phyloP scores from a whole-genome alignment of 345 rosid species.

The Moringa oleifera region DNA sequence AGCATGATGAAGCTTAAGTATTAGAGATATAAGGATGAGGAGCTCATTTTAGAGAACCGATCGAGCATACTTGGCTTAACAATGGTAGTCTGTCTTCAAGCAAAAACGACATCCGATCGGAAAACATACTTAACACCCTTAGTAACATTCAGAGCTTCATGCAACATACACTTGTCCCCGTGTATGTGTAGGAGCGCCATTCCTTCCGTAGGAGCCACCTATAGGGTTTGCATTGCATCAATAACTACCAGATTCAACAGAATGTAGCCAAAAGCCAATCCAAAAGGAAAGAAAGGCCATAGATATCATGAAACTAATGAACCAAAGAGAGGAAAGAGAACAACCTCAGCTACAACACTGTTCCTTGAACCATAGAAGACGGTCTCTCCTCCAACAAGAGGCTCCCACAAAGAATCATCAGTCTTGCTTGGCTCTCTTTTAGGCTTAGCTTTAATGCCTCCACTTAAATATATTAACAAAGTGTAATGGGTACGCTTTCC shows the following conservation, averaged over 20 bases:
- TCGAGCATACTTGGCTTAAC: no score
- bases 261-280: neutral
- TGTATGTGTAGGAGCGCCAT: slow-evolving; percentile 93
- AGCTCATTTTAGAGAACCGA: no score
- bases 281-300: slow-evolving; percentile 1
- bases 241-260: neutral
- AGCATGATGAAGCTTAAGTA: no score
- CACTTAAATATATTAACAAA: slow-evolving; percentile 79
- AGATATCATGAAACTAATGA: neutral
- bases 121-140: slow-evolving; percentile 84
- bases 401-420: slow-evolving; percentile 46
- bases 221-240: slow-evolving; percentile 8
- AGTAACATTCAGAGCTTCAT: slow-evolving; percentile 71
- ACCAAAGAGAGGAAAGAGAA: neutral
- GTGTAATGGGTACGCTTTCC: slow-evolving; percentile 78
- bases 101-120: slow-evolving; percentile 92
- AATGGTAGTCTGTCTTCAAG: slow-evolving; percentile 39
- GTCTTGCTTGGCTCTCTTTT: slow-evolving; percentile 33
- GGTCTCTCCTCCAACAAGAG: slow-evolving; percentile 86
- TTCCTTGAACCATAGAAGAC: slow-evolving; percentile 82
- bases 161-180: slow-evolving; percentile 90
- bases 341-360: slow-evolving; percentile 73
- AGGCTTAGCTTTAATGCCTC: slow-evolving; percentile 41
- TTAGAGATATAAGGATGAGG: no score
- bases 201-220: slow-evolving; percentile 92